Conservation (phyloP, 2,329 filamentous ascomycete species). For the Apiospora saccharicola region DNA sequence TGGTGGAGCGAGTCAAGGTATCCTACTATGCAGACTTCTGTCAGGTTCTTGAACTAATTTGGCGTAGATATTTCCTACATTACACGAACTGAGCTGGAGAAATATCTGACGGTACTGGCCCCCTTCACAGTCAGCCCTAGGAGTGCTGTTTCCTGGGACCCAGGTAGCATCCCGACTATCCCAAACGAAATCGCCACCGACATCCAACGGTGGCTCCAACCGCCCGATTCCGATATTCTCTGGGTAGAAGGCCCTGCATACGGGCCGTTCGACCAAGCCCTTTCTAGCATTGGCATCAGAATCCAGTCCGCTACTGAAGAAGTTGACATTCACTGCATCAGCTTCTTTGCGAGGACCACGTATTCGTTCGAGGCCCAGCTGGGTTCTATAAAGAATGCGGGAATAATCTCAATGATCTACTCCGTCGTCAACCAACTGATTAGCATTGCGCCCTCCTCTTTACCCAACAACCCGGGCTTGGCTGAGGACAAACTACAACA, state of each 20-base stretch:
- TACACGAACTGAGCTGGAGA: not conserved
- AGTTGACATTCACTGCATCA: not conserved
- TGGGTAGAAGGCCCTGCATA: slow-evolving; percentile 25
- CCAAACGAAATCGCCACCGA: not conserved
- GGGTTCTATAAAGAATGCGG: slow-evolving; percentile 14
- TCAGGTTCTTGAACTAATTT: too few relatives aligned
- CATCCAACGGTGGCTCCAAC: not conserved
- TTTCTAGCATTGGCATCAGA: not conserved
- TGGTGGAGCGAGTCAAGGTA: not conserved
- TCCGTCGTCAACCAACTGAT: slow-evolving; percentile 24
- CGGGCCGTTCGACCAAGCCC: not conserved
- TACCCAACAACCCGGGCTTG: not conserved
- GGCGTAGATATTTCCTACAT: not conserved
- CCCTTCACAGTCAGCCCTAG: not conserved
- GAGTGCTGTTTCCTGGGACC: too few relatives aligned
- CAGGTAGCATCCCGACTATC: not conserved
- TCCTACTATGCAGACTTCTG: not conserved
- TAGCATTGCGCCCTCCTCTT: not conserved
- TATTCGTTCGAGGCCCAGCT: not conserved
- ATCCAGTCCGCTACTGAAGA: not conserved
- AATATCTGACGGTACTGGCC: not conserved
- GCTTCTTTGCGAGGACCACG: slow-evolving; percentile 19
- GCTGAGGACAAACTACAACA: not conserved
- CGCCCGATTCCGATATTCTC: not conserved
- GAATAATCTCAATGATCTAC: slow-evolving; percentile 19